These are phyloP conservation scores for Botrytis hyacinthi DNA, from an alignment of 2,329 filamentous ascomycete genomes.

Conservation along the genomic window DNA sequence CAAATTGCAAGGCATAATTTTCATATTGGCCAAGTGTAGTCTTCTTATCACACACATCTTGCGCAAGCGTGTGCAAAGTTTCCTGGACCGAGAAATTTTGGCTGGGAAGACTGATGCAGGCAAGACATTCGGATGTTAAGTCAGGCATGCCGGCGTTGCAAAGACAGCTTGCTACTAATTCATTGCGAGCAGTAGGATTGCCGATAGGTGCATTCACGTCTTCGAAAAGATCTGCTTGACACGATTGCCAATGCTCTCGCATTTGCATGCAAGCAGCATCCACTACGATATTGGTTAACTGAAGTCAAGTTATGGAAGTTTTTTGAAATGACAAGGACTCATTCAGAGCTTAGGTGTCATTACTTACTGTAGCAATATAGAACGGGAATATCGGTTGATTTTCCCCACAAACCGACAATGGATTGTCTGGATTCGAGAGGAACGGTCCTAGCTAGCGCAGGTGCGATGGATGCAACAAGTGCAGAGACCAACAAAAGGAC, in stretches of 20 bases:
- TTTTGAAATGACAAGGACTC: fast-evolving
- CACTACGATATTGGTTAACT: neutral
- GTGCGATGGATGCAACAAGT: neutral
- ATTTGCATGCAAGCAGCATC: neutral
- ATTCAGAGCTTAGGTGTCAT: no score
- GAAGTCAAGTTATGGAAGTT: neutral
- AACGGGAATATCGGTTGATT: neutral
- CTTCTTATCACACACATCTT: neutral
- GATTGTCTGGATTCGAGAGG: neutral
- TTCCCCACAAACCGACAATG: neutral
- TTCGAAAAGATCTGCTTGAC: neutral
- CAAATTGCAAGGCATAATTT: neutral
- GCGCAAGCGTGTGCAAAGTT: neutral
- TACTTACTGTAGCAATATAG: conserved; percentile 9
- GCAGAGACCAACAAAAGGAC: neutral
- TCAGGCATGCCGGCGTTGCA: neutral
- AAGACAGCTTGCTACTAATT: neutral
- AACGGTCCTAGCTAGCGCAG: neutral
- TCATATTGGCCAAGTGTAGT: neutral
- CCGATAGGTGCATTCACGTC: neutral
- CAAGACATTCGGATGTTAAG: neutral
- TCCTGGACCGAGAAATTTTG: neutral
- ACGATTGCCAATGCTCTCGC: neutral
- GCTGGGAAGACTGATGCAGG: neutral
- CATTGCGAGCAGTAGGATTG: neutral